Percentiles rank a stretch among this genome's conserved stretches.
Conservation (phyloP, 2,329 filamentous ascomycete genomes). For the Neurospora crassa region DNA sequence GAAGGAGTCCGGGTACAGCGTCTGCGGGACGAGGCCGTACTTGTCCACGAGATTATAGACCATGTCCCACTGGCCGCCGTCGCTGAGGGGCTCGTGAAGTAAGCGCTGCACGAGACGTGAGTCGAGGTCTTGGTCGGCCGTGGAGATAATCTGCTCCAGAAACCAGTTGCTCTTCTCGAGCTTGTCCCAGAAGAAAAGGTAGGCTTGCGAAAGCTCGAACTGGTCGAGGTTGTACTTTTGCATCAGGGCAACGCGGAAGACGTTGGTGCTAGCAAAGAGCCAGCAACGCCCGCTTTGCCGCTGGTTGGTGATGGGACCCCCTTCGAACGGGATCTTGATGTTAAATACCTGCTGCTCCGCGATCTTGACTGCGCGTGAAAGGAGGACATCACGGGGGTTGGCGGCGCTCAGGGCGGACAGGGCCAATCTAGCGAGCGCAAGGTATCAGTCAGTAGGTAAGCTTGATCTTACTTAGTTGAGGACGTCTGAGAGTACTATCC, state of each 20-base stretch:
- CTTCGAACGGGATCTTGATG: constrained; percentile 71
- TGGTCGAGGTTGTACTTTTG: constrained; percentile 66
- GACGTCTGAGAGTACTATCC: not conserved
- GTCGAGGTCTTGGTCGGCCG: constrained; percentile 59
- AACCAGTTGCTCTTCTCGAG: constrained; percentile 88
- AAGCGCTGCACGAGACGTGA: constrained; percentile 63
- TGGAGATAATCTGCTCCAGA: constrained; percentile 73
- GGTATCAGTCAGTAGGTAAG: not conserved
- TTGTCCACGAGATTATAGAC: constrained; percentile 76
- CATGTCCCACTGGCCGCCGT: constrained; percentile 92
- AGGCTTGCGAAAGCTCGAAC: constrained; percentile 81
- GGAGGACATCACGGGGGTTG: constrained; percentile 56
- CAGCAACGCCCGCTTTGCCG: constrained; percentile 75
- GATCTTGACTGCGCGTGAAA: constrained; percentile 51
- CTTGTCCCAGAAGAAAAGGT: constrained; percentile 92
- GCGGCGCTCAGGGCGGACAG: constrained; percentile 62
- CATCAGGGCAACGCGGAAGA: constrained; percentile 84
- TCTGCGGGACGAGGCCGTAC: constrained; percentile 80
- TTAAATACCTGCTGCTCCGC: constrained; percentile 75
- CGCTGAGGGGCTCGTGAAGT: constrained; percentile 57
- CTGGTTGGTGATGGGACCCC: constrained; percentile 77
- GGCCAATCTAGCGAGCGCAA: constrained; percentile 47
- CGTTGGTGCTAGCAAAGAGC: constrained; percentile 87
- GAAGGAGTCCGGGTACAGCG: constrained; percentile 72
- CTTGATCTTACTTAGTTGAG: not conserved